Percentiles rank a stretch among this genome's conserved stretches.
These are phyloP conservation scores for Vigna unguiculata DNA, from an alignment of 306 rosid species.

Conservation along the genomic window DNA sequence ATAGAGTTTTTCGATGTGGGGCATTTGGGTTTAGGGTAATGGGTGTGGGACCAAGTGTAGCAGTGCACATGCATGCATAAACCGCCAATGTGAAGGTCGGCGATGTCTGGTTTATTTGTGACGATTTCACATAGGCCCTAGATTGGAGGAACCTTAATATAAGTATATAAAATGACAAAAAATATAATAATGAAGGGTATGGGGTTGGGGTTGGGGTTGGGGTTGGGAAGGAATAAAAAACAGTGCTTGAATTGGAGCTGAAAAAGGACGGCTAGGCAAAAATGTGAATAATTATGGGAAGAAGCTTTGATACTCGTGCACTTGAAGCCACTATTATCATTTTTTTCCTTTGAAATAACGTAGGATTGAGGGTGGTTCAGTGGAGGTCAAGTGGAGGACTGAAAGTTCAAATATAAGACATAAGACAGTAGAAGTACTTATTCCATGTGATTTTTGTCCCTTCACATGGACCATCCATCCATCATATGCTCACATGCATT, in stretches of 20 bases:
- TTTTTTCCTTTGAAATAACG: slow-evolving; percentile 7
- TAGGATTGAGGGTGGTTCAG: neutral
- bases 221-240: slow-evolving; percentile 33
- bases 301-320: slow-evolving; percentile 10
- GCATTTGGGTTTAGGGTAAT: slow-evolving; percentile 31
- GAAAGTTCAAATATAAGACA: neutral
- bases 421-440: neutral
- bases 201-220: slow-evolving; percentile 4
- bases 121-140: slow-evolving; percentile 14
- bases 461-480: slow-evolving; percentile 4
- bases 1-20: neutral
- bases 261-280: slow-evolving; percentile 46
- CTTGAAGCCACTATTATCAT: neutral
- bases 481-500: slow-evolving; percentile 40
- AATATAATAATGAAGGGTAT: neutral
- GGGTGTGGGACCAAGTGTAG: slow-evolving; percentile 41
- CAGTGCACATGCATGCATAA: slow-evolving; percentile 42
- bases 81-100: slow-evolving; percentile 49
- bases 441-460: slow-evolving; percentile 46
- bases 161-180: slow-evolving; percentile 23
- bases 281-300: slow-evolving; percentile 8
- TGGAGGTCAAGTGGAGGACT: slow-evolving; percentile 20
- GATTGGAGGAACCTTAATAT: slow-evolving; percentile 15
- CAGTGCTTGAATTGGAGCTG: slow-evolving; percentile 35
- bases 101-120: neutral